These are phyloP conservation scores for Aspergillus sclerotioniger DNA, from an alignment of 495 filamentous ascomycete genomes.

Conservation along the genomic window DNA sequence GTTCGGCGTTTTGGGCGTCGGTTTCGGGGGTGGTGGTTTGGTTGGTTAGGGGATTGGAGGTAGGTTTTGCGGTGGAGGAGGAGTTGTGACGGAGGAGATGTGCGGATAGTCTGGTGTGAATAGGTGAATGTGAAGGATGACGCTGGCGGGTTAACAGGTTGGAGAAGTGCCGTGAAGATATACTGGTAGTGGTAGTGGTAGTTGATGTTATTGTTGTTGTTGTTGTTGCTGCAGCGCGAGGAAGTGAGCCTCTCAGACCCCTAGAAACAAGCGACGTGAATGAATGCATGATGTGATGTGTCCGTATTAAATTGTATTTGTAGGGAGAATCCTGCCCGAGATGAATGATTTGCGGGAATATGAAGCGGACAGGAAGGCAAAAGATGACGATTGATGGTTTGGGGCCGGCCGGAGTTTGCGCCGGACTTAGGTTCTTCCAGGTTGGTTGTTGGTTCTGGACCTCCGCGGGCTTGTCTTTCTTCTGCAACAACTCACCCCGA, in stretches of 20 bases:
- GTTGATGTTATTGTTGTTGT: no score
- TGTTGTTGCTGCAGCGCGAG: no score
- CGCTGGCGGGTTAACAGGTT: background rate
- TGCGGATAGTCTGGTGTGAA: slow-evolving; percentile 2
- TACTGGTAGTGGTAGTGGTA: no score
- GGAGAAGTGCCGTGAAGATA: background rate
- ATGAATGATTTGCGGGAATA: background rate
- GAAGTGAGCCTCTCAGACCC: no score
- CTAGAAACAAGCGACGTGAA: no score
- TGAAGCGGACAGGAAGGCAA: background rate
- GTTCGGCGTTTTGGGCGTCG: slow-evolving; percentile 32
- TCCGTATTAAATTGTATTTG: no score
- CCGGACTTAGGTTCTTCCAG: slow-evolving; percentile 28
- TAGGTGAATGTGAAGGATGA: no score
- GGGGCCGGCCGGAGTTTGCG: slow-evolving; percentile 22
- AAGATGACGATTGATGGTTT: slow-evolving; percentile 15
- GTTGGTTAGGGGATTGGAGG: slow-evolving; percentile 31
- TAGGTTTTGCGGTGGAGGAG: slow-evolving; percentile 16
- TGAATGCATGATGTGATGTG: no score
- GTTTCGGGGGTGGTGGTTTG: slow-evolving; percentile 19
- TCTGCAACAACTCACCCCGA: background rate
- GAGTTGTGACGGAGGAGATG: slow-evolving; percentile 32
- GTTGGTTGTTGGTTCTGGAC: no score
- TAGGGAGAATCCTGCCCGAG: no score
- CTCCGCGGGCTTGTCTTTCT: slow-evolving; percentile 17